phyloP scores from a whole-genome alignment of 2,329 filamentous ascomycete genomes.

The Fusarium dlaminii region DNA sequence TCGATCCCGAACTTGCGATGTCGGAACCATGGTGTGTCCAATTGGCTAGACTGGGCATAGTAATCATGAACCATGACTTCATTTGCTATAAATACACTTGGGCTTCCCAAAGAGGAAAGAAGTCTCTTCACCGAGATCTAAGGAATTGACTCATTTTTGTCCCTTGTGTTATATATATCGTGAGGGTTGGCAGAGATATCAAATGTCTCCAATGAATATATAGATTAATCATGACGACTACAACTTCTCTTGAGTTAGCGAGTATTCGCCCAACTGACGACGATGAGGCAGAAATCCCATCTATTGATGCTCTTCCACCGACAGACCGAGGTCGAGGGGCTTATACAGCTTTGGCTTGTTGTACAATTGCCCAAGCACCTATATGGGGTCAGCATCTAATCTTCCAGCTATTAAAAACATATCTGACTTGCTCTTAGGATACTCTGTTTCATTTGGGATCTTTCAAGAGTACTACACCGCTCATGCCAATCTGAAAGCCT shows the following conservation, averaged over 20 bases:
- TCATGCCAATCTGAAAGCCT: constrained; percentile 64
- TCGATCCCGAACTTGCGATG: constrained; percentile 21
- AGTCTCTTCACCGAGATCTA: constrained; percentile 17
- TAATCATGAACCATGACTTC: constrained; percentile 17
- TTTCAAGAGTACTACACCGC: constrained; percentile 74
- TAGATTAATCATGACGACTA: constrained; percentile 9
- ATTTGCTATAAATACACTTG: constrained; percentile 9
- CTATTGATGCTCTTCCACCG: constrained; percentile 39
- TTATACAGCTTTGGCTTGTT: constrained; percentile 44
- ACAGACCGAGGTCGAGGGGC: constrained; percentile 44
- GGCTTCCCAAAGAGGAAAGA: constrained; percentile 17
- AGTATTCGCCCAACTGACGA: background rate
- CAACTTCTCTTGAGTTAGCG: constrained; percentile 23
- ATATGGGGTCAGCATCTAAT: constrained; percentile 43
- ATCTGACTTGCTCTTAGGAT: constrained; percentile 30
- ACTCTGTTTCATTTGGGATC: constrained; percentile 65
- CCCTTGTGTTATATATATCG: background rate
- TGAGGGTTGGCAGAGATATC: background rate
- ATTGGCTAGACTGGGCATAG: constrained; percentile 26
- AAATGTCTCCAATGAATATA: background rate
- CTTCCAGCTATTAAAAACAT: too few species aligned
- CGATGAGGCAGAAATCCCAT: background rate
- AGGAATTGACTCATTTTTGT: constrained; percentile 6
- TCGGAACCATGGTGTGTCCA: constrained; percentile 22
- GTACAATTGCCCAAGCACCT: constrained; percentile 45